phyloP scores from a whole-genome alignment of 2,329 filamentous ascomycete species.

The Chaetothyriales sp. region DNA sequence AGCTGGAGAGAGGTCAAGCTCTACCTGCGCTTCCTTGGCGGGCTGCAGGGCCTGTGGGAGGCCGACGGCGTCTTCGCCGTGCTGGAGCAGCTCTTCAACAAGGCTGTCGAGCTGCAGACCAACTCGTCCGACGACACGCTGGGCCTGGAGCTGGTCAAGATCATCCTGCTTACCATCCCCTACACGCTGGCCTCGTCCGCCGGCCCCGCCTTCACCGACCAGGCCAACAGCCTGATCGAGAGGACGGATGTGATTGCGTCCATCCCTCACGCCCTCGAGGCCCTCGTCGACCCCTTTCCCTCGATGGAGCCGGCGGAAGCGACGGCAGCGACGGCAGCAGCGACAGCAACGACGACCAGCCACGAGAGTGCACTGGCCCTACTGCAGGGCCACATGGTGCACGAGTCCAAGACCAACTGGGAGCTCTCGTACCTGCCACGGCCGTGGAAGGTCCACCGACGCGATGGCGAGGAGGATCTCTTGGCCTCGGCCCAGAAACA shows the following conservation, averaged over 20 bases:
- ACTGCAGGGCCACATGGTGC: constrained; percentile 72
- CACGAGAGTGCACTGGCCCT: constrained; percentile 64
- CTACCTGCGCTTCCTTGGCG: constrained; percentile 75
- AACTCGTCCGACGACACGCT: constrained; percentile 74
- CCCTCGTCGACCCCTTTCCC: constrained; percentile 73
- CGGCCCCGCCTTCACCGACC: constrained; percentile 48
- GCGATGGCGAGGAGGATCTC: constrained; percentile 41
- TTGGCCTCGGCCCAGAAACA: constrained; percentile 54
- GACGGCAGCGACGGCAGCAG: constrained; percentile 26
- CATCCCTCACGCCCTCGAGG: constrained; percentile 71
- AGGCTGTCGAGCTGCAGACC: constrained; percentile 86
- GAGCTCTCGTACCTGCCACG: constrained; percentile 51
- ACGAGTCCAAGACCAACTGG: constrained; percentile 63
- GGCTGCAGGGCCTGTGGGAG: constrained; percentile 64
- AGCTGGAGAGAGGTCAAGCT: constrained; percentile 89
- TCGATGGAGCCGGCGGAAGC: constrained; percentile 38
- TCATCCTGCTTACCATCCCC: constrained; percentile 86
- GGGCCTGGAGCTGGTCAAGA: constrained; percentile 79
- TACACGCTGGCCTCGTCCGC: constrained; percentile 70
- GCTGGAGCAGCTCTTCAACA: constrained; percentile 76
- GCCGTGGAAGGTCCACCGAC: constrained; percentile 33
- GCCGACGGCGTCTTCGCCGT: constrained; percentile 75
- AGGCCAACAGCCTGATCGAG: constrained; percentile 67
- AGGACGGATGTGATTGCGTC: constrained; percentile 92
- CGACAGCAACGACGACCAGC: constrained; percentile 28